Percentiles rank a stretch among this genome's conserved stretches.
phyloP scores from a whole-genome alignment of 2,329 filamentous ascomycete genomes.

The Colletotrichum scovillei region DNA sequence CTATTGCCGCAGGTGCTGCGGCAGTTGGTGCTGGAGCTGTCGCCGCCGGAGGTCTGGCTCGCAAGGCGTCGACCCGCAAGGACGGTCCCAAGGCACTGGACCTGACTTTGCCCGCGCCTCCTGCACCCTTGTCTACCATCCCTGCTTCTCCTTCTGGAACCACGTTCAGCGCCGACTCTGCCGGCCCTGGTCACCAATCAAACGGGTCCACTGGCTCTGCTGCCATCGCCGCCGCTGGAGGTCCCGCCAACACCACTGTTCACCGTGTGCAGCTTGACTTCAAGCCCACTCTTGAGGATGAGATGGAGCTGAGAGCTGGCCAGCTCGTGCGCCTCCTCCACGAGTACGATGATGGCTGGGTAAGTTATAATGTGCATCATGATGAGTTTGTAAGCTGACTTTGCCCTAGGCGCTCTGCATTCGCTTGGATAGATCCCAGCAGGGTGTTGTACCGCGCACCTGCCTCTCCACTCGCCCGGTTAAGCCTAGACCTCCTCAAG shows the following conservation, averaged over 20 bases:
- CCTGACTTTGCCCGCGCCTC: conserved; percentile 58
- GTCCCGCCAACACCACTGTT: conserved; percentile 72
- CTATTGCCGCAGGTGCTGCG: conserved; percentile 41
- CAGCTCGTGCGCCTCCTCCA: conserved; percentile 90
- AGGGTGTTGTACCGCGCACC: conserved; percentile 93
- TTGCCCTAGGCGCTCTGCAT: conserved; percentile 82
- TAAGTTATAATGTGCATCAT: conserved; percentile 59
- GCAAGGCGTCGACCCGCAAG: conserved; percentile 68
- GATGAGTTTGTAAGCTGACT: conserved; percentile 42
- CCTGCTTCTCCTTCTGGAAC: conserved; percentile 72
- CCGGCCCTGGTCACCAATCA: conserved; percentile 58
- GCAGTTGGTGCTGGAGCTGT: conserved; percentile 49
- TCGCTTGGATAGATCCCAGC: conserved; percentile 87
- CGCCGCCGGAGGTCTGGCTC: conserved; percentile 53
- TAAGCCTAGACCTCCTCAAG: conserved; percentile 78
- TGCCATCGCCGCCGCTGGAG: conserved; percentile 72
- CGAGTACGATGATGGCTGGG: conserved; percentile 98
- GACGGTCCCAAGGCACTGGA: conserved; percentile 63
- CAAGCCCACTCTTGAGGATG: conserved; percentile 90
- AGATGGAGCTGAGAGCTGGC: conserved; percentile 83
- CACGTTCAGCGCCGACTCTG: conserved; percentile 70
- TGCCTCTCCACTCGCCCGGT: conserved; percentile 93
- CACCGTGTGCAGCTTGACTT: conserved; percentile 97
- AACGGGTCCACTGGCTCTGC: conserved; percentile 63
- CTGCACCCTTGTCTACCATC: conserved; percentile 45